These are phyloP conservation scores for Phytophthora meadii DNA, from an alignment of 352 stramenopile species.

Conservation along the genomic window DNA sequence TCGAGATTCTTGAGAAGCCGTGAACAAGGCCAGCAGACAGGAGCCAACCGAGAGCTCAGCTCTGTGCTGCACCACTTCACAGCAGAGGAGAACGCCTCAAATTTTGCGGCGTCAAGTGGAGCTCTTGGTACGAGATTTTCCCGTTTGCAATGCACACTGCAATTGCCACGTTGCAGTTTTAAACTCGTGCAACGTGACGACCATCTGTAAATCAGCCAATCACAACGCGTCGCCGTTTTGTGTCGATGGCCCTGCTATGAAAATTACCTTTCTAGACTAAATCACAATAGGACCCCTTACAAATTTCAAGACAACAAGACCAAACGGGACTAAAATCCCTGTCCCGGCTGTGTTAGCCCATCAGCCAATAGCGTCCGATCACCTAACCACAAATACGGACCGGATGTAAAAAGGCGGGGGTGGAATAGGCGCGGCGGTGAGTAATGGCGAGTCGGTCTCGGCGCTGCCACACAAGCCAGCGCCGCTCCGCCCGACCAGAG, in stretches of 20 bases:
- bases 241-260: too few species aligned
- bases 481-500: slow-evolving; percentile 6
- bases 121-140: slow-evolving; percentile 33
- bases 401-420: slow-evolving; percentile 13
- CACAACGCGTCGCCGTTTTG: background rate
- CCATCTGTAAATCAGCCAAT: slow-evolving; percentile 11
- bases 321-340: too few species aligned
- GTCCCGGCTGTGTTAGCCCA: too few species aligned
- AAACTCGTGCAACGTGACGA: slow-evolving; percentile 12
- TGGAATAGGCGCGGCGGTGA: slow-evolving; percentile 30
- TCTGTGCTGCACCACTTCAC: slow-evolving; percentile 1
- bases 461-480: slow-evolving; percentile 32
- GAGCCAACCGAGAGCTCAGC: background rate
- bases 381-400: slow-evolving; percentile 26
- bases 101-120: slow-evolving; percentile 26
- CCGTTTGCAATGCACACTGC: slow-evolving; percentile 10
- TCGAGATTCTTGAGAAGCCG: background rate
- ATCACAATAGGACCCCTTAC: too few species aligned
- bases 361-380: too few species aligned
- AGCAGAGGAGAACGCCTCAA: slow-evolving; percentile 16
- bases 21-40: slow-evolving; percentile 1
- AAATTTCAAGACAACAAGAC: too few species aligned
- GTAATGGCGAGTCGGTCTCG: slow-evolving; percentile 25
- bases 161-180: slow-evolving; percentile 27
- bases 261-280: too few species aligned